phyloP scores from a whole-genome alignment of 768 basidiomycete genomes.

The Daedaleopsis nitida region DNA sequence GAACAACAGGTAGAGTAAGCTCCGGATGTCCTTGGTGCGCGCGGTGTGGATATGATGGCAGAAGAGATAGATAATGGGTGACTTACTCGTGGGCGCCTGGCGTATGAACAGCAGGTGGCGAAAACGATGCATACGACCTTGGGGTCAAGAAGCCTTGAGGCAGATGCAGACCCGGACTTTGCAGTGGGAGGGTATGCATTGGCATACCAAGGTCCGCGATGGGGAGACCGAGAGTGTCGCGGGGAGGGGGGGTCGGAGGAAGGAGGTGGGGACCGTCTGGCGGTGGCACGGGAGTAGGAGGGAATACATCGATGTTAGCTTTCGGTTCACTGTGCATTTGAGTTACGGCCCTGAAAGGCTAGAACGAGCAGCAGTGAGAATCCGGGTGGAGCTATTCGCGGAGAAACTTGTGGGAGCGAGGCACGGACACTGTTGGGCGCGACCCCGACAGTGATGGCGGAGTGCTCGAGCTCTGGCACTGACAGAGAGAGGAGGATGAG shows the following conservation, averaged over 20 bases:
- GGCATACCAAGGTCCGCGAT: conserved; percentile 5
- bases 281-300: conserved; percentile 16
- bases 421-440: neutral
- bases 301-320: conserved; percentile 10
- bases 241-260: conserved; percentile 18
- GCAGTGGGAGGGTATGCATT: neutral
- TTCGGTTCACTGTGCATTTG: conserved; percentile 14
- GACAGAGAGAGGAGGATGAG: neutral
- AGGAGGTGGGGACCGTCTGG: conserved; percentile 18
- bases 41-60: neutral
- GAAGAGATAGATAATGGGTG: neutral
- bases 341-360: neutral
- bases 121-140: conserved; percentile 18
- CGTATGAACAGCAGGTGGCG: conserved; percentile 18
- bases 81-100: conserved; percentile 19
- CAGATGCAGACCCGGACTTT: conserved; percentile 5
- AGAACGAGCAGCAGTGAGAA: conserved; percentile 9
- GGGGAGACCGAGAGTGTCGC: conserved; percentile 12
- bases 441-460: neutral
- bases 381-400: neutral
- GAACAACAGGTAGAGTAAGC: neutral
- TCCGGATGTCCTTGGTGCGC: neutral
- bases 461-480: neutral
- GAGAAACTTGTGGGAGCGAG: neutral
- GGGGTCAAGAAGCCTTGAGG: conserved; percentile 16